These are phyloP conservation scores for Gentiana dahurica DNA, from an alignment of 257 asterid species.

Conservation along the genomic window DNA sequence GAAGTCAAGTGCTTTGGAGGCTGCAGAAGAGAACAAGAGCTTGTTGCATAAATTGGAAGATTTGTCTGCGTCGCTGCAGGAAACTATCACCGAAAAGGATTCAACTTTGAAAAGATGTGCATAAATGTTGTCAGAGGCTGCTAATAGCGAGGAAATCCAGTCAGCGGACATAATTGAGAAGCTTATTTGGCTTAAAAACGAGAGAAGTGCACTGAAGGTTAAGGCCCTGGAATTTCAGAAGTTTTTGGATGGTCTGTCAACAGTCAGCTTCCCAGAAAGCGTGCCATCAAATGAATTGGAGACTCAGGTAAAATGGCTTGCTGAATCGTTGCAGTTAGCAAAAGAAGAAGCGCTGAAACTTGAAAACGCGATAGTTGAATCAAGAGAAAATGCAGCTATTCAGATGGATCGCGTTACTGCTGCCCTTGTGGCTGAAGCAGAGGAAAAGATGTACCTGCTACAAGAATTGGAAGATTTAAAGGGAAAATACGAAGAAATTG, in stretches of 20 bases:
- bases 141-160: slow-evolving; percentile 32
- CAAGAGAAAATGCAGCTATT: slow-evolving; percentile 38
- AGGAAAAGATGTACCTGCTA: slow-evolving; percentile 43
- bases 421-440: slow-evolving; percentile 50
- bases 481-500: slow-evolving; percentile 24
- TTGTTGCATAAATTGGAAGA: slow-evolving; percentile 39
- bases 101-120: slow-evolving; percentile 45
- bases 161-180: slow-evolving; percentile 44
- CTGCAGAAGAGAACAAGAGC: slow-evolving; percentile 48
- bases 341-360: slow-evolving; percentile 53
- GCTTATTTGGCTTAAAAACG: slow-evolving; percentile 56
- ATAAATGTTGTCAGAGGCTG: slow-evolving; percentile 48
- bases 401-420: slow-evolving; percentile 50
- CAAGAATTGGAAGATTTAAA: slow-evolving; percentile 52
- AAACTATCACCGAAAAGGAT: slow-evolving; percentile 59
- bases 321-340: slow-evolving; percentile 37
- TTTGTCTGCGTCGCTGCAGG: slow-evolving; percentile 47
- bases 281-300: slow-evolving; percentile 43
- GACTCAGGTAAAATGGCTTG: slow-evolving; percentile 46
- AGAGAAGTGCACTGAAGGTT: slow-evolving; percentile 44
- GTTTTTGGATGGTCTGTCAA: slow-evolving; percentile 29
- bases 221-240: slow-evolving; percentile 41
- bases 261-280: slow-evolving; percentile 57
- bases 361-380: slow-evolving; percentile 38
- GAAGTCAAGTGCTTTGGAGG: slow-evolving; percentile 60